Evolutionary conservation across 768 basidiomycete species (phyloP).

Genomic region (Naganishia friedmannii): DNA sequence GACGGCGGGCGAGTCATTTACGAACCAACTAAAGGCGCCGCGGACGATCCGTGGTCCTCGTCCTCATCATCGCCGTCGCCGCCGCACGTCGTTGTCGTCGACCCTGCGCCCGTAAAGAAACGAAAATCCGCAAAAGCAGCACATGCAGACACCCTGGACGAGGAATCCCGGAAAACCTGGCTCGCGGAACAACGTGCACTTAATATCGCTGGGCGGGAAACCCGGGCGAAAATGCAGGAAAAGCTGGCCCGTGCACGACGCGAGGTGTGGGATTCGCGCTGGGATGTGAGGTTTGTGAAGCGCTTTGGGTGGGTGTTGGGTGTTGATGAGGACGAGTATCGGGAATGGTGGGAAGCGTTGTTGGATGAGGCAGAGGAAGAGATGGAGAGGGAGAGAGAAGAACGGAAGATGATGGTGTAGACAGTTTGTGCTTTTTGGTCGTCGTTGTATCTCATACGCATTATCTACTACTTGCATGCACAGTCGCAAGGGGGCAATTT

Average conservation of each 20-base stretch:
- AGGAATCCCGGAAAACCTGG: conserved; percentile 5
- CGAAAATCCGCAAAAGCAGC: conserved; percentile 18
- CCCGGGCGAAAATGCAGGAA: background rate
- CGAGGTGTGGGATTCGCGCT: conserved; percentile 11
- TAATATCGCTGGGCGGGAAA: conserved; percentile 12
- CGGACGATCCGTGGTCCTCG: too few species aligned
- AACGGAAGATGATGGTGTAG: conserved; percentile 15
- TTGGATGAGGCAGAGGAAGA: conserved; percentile 14
- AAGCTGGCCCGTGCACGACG: background rate
- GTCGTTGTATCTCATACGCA: background rate
- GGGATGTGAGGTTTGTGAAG: conserved; percentile 12
- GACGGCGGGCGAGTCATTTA: conserved; percentile 2
- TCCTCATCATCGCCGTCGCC: too few species aligned
- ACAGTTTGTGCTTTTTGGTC: too few species aligned
- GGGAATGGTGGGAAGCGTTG: conserved; percentile 23
- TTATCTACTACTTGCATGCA: too few species aligned
- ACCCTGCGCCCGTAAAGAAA: background rate
- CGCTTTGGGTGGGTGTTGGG: conserved; percentile 12
- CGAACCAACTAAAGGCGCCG: background rate
- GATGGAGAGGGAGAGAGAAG: background rate
- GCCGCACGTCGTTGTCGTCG: too few species aligned
- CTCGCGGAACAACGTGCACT: conserved; percentile 15
- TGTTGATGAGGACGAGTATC: conserved; percentile 11
- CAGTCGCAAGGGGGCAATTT: too few species aligned
- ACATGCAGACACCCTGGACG: conserved; percentile 7